These are phyloP conservation scores for Nakaseomyces uthaithaninus DNA, from an alignment of 1,139 yeast species.

Conservation along the genomic window DNA sequence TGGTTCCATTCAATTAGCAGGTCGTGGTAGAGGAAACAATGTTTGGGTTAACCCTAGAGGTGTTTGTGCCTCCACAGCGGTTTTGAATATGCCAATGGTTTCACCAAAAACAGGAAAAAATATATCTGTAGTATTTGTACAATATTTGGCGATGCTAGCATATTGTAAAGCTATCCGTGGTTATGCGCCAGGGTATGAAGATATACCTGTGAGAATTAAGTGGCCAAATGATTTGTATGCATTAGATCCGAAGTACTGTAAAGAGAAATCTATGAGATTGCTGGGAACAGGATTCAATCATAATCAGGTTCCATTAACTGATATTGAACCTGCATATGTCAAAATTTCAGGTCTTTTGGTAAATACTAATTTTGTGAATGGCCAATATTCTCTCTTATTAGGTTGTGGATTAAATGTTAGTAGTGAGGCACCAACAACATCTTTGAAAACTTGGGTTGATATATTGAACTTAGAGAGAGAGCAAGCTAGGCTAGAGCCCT, in stretches of 20 bases:
- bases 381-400: conserved; percentile 55
- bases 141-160: conserved; percentile 79
- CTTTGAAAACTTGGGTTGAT: conserved; percentile 62
- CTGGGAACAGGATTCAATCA: conserved; percentile 18
- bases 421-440: conserved; percentile 87
- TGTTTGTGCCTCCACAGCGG: conserved; percentile 72
- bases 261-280: conserved; percentile 23
- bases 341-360: conserved; percentile 83
- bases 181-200: conserved; percentile 60
- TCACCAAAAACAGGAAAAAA: conserved; percentile 33
- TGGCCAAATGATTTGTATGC: conserved; percentile 97
- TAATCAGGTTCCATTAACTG: conserved; percentile 24
- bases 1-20: conserved; percentile 80
- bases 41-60: conserved; percentile 95
- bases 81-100: conserved; percentile 49
- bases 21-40: conserved; percentile 92
- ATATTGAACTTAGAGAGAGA: conserved; percentile 48
- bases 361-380: conserved; percentile 59
- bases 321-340: conserved; percentile 46
- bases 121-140: conserved; percentile 64
- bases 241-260: conserved; percentile 51
- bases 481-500: conserved; percentile 35
- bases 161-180: conserved; percentile 66
- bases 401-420: conserved; percentile 86
- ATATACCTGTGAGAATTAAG: conserved; percentile 72